A percentile compares a stretch with the other conserved stretches of the same genome.
Evolutionary conservation across 2,329 filamentous ascomycete species (phyloP).

Genomic region (Coniochaeta ligniaria): DNA sequence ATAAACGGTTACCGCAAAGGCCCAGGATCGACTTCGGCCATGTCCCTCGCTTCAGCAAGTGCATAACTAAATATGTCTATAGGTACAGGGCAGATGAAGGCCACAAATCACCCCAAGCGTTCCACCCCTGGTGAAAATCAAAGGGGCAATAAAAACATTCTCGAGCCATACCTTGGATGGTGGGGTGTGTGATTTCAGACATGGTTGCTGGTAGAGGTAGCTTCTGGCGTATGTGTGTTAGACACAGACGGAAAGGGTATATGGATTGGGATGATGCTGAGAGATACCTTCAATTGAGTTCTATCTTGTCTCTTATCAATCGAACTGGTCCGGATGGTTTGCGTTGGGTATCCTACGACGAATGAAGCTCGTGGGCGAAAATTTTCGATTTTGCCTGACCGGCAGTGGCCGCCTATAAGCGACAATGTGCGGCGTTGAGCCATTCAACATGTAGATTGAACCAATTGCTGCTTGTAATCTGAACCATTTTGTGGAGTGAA

Average conservation of each 20-base stretch:
- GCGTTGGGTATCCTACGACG: background rate
- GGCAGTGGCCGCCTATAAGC: background rate
- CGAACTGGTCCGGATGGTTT: background rate
- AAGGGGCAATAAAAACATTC: background rate
- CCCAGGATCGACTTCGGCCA: background rate
- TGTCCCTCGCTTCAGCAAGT: background rate
- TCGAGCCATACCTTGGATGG: conserved; percentile 45
- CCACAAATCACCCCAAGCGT: background rate
- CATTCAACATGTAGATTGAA: background rate
- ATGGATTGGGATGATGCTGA: background rate
- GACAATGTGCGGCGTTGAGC: background rate
- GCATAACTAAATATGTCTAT: background rate
- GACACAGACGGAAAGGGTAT: background rate
- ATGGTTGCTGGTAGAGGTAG: conserved; percentile 26
- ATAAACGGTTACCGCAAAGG: background rate
- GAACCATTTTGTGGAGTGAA: background rate
- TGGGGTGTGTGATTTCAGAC: conserved; percentile 49
- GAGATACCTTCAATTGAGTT: conserved; percentile 1
- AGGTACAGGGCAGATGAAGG: background rate
- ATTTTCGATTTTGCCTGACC: background rate
- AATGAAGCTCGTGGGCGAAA: background rate
- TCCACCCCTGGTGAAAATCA: background rate
- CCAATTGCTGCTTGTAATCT: background rate
- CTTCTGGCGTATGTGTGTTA: conserved; percentile 2
- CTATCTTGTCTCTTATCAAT: background rate